A percentile compares a stretch with the other conserved stretches of the same genome.
Evolutionary conservation across 768 basidiomycete genomes (phyloP).

Genomic region (Heimioporus sp.): DNA sequence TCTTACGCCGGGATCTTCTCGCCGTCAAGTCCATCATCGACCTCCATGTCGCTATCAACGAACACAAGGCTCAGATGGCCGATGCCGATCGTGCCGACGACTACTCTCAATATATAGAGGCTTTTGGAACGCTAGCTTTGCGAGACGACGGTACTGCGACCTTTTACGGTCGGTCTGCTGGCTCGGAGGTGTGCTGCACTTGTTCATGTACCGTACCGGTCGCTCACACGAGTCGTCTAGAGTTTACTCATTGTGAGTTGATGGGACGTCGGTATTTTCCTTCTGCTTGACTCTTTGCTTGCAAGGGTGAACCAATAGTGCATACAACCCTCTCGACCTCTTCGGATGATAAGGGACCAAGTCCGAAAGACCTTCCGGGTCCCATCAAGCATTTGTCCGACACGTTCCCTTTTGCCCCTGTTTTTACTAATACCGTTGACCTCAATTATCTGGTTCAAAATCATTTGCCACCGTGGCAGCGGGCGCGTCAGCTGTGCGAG

Average conservation of each 20-base stretch:
- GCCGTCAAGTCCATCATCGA: conserved; percentile 70
- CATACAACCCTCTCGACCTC: neutral
- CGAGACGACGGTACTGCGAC: conserved; percentile 68
- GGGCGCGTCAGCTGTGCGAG: conserved; percentile 57
- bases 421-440: conserved; percentile 35
- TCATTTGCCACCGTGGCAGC: conserved; percentile 58
- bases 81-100: conserved; percentile 33
- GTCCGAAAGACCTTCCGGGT: conserved; percentile 20
- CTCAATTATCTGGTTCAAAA: conserved; percentile 44
- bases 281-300: neutral
- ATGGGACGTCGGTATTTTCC: neutral
- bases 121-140: conserved; percentile 68
- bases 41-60: conserved; percentile 55
- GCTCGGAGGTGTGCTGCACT: conserved; percentile 56
- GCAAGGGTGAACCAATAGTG: conserved; percentile 24
- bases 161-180: conserved; percentile 71
- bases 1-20: conserved; percentile 58
- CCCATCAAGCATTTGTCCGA: conserved; percentile 29
- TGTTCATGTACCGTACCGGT: conserved; percentile 21
- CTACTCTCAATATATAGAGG: conserved; percentile 56
- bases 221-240: conserved; percentile 26
- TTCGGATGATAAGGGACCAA: neutral
- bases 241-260: conserved; percentile 54
- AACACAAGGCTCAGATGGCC: conserved; percentile 27
- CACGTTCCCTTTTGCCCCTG: conserved; percentile 50